Evolutionary conservation across 371 early-diverging fungal species (phyloP).

Genomic region (Mortierella sp.): DNA sequence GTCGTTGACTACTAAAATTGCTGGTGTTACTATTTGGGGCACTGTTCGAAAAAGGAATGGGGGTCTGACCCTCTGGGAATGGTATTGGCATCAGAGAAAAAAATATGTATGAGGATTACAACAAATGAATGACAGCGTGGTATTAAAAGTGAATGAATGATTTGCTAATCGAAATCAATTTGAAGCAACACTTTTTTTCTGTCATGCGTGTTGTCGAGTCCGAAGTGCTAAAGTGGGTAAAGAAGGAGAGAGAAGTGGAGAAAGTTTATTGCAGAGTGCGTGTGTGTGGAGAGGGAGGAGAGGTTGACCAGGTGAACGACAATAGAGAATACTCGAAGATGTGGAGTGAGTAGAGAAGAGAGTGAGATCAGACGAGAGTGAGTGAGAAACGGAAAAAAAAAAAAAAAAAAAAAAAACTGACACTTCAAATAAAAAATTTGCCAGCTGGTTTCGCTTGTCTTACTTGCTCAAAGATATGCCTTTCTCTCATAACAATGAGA

Average conservation of each 20-base stretch:
- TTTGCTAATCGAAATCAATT: no score
- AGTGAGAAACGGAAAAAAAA: not conserved
- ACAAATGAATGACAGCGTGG: not conserved
- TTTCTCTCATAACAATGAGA: not conserved
- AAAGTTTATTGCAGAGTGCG: no score
- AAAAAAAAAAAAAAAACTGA: conserved; percentile 1
- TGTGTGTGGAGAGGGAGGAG: no score
- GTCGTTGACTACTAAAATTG: not conserved
- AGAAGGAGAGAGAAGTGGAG: no score
- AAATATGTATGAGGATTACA: not conserved
- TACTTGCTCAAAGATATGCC: not conserved
- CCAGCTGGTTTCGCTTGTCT: not conserved
- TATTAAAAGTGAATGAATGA: conserved; percentile 6
- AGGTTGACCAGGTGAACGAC: no score
- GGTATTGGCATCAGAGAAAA: conserved; percentile 25
- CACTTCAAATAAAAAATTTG: not conserved
- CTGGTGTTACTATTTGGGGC: not conserved
- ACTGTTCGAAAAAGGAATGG: not conserved
- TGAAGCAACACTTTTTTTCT: no score
- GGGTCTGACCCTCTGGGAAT: conserved; percentile 11
- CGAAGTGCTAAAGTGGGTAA: not conserved
- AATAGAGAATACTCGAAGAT: no score
- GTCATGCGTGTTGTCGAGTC: no score
- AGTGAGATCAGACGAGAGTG: not conserved
- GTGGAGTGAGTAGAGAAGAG: not conserved